A percentile compares a stretch with the other conserved stretches of the same genome.
Evolutionary conservation across 2,329 filamentous ascomycete genomes (phyloP).

Genomic region (Anisogramma anomala): DNA sequence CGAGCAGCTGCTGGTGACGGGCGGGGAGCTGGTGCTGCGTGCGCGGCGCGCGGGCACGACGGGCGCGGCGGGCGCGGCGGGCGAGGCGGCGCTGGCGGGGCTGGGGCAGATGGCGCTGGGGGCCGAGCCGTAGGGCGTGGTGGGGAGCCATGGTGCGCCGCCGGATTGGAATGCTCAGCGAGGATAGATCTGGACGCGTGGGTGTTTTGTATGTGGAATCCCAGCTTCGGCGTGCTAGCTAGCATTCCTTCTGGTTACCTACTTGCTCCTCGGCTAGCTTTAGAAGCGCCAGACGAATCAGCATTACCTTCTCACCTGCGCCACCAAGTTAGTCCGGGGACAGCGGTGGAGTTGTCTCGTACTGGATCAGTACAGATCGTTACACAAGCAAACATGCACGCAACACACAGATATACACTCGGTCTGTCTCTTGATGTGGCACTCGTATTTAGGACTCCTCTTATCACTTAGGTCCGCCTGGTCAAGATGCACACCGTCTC

Average conservation of each 20-base stretch:
- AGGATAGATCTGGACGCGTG: not conserved
- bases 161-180: conserved; percentile 4
- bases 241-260: no score
- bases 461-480: not conserved
- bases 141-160: not conserved
- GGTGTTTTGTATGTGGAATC: no score
- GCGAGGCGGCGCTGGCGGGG: not conserved
- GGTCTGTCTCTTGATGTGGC: conserved; percentile 7
- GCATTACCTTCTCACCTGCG: no score
- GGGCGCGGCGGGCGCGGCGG: not conserved
- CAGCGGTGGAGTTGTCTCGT: no score
- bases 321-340: no score
- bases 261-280: no score
- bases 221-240: no score
- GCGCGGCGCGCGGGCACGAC: conserved; percentile 16
- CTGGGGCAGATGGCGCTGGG: not conserved
- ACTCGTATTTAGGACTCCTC: conserved; percentile 1
- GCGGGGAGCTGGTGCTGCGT: conserved; percentile 32
- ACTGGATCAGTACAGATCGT: no score
- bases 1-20: conserved; percentile 37
- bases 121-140: not conserved
- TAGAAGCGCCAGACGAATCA: no score
- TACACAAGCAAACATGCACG: no score
- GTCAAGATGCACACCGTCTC: not conserved
- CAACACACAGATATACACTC: no score